These are phyloP conservation scores for Cucurbitaria berberidis DNA, from an alignment of 2,329 filamentous ascomycete genomes.

Conservation along the genomic window DNA sequence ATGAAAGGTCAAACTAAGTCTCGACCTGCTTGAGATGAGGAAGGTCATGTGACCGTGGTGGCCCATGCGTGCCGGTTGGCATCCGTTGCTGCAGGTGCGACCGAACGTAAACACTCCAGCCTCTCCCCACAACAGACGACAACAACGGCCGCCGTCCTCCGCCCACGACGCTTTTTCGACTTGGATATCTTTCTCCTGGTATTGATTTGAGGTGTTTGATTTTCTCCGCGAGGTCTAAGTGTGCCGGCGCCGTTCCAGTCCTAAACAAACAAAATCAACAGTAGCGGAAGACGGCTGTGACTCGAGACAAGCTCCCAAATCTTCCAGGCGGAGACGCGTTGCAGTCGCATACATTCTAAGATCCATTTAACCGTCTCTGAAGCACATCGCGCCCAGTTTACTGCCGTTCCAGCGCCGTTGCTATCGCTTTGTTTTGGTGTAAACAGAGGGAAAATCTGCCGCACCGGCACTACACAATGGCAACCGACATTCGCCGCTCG, in stretches of 20 bases:
- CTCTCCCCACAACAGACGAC: constrained; percentile 34
- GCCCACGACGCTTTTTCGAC: constrained; percentile 26
- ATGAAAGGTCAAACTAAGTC: background rate
- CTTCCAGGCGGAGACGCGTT: background rate
- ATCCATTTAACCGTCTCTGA: background rate
- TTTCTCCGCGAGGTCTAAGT: constrained; percentile 12
- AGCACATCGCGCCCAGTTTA: background rate
- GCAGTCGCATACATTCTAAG: background rate
- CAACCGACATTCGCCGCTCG: constrained; percentile 50
- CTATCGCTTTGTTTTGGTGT: constrained; percentile 41
- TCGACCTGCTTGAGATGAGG: background rate
- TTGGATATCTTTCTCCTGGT: constrained; percentile 22
- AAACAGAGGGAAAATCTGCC: constrained; percentile 35
- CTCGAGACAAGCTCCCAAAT: constrained; percentile 4
- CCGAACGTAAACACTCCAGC: constrained; percentile 29
- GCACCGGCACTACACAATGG: constrained; percentile 36
- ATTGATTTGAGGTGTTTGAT: constrained; percentile 13
- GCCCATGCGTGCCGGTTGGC: constrained; percentile 19
- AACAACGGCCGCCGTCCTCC: constrained; percentile 20
- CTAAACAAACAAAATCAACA: constrained; percentile 27
- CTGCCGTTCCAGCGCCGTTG: constrained; percentile 16
- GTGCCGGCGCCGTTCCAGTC: constrained; percentile 12
- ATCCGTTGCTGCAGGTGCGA: constrained; percentile 27
- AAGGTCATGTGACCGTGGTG: constrained; percentile 16
- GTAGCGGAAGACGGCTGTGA: constrained; percentile 1